Evolutionary conservation across 2,329 filamentous ascomycete genomes (phyloP), one percentile per base, ranked within the genome.

Genomic region (Fusarium avenaceum): DNA sequence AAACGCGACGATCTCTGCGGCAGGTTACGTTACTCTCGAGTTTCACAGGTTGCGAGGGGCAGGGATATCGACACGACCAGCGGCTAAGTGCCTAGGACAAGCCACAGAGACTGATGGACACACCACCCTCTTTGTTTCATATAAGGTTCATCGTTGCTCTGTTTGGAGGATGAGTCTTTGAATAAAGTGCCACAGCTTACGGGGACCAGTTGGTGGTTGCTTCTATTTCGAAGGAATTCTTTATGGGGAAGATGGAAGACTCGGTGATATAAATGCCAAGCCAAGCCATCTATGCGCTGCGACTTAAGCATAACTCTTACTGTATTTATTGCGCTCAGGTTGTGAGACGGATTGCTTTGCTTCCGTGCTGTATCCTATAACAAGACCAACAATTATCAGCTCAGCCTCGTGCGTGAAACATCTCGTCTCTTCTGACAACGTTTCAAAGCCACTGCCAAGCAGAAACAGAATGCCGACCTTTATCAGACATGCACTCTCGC

Each of bases 21-120:
- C 70, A 72, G 44, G 56, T 65, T 58, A 62, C 64, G 70, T 70
- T 72, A 62, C 59, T 64, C 38, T 59, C 38, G 56, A 60, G 70
- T 70, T 71, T 72, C 70, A 72, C 48, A 62, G 62, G 54, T 43
- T 45, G 53, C 50, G 42, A 44, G 55, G 58, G 51, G 63, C 52
- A 63, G 67, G 65, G 65, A 58, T 56, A 58, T 26, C 63, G 57
- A 57, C 42, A 53, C 49, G 46, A 43, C 53, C 43, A 53, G 65
- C 62, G 65, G 51, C 61, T 69, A 68, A 33, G 20, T 44, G 39
- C 30, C 57, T 35, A 63, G 39, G 57, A 49, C 60, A 63, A 63
- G 51, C 58, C 60, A 60, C 46, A 38, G 35, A 28, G 39, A 9
- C 45, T 13, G 42, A 57, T 6, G 47, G 48, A 38, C 17, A 32